A percentile compares a stretch with the other conserved stretches of the same genome.
These are phyloP conservation scores for Toxicodendron radicans DNA, from an alignment of 345 rosid species.

Conservation along the genomic window DNA sequence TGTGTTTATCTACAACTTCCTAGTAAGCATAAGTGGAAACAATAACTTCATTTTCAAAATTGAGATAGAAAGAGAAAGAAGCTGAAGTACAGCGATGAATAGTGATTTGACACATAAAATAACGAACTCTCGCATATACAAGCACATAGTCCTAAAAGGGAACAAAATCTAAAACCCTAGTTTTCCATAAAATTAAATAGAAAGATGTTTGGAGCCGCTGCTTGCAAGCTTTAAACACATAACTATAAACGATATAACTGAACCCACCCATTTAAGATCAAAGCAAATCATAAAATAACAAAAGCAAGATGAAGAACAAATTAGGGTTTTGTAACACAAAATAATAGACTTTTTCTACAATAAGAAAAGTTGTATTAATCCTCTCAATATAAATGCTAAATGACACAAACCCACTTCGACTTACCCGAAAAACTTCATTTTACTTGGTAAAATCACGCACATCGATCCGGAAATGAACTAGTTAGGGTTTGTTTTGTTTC, in stretches of 20 bases:
- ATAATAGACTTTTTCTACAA: background rate
- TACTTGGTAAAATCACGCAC: conserved; percentile 12
- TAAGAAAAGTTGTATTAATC: conserved; percentile 15
- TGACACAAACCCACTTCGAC: conserved; percentile 28
- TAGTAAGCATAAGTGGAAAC: conserved; percentile 7
- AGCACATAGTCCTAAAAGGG: conserved; percentile 21
- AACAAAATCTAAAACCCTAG: conserved; percentile 46
- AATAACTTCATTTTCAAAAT: conserved; percentile 8
- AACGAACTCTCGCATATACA: conserved; percentile 27
- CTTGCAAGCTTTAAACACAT: conserved; percentile 19
- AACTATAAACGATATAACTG: conserved; percentile 8
- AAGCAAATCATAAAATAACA: conserved; percentile 25
- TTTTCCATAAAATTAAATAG: conserved; percentile 30
- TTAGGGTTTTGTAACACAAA: conserved; percentile 53
- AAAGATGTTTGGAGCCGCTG: conserved; percentile 14
- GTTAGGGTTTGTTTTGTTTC: conserved; percentile 46
- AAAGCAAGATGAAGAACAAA: conserved; percentile 19
- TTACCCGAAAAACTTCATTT: conserved; percentile 19
- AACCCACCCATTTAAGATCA: conserved; percentile 25
- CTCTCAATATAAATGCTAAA: conserved; percentile 7
- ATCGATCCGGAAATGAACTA: conserved; percentile 23
- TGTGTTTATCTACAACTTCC: conserved; percentile 19
- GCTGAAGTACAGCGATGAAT: background rate
- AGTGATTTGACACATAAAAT: conserved; percentile 53
- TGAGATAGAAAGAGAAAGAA: conserved; percentile 4